A percentile compares a stretch with the other conserved stretches of the same genome.
Evolutionary conservation across 1,284 basidiomycete genomes (phyloP).

Genomic region (Xerocomus minutiporus): DNA sequence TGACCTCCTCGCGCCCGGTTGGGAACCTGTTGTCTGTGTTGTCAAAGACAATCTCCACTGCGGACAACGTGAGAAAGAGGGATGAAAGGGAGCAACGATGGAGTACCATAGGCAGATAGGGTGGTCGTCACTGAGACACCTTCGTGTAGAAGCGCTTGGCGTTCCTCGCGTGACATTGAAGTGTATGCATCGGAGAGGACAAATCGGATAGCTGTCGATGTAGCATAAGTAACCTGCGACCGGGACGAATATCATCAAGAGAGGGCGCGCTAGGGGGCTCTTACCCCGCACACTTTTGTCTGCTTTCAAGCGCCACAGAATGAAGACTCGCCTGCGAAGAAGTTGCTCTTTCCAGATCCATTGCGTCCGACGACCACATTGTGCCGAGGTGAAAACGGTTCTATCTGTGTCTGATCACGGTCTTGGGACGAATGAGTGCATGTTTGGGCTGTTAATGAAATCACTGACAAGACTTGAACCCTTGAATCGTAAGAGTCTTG

Average conservation of each 20-base stretch:
- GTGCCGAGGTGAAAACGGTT: conserved; percentile 78
- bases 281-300: not conserved
- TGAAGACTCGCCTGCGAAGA: conserved; percentile 71
- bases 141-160: conserved; percentile 89
- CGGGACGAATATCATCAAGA: not conserved
- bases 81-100: conserved; percentile 1
- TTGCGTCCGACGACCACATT: conserved; percentile 95
- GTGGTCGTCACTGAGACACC: conserved; percentile 87
- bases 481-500: conserved; percentile 91
- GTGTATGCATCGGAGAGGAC: conserved; percentile 97
- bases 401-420: conserved; percentile 78
- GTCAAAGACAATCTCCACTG: conserved; percentile 83
- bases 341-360: conserved; percentile 95
- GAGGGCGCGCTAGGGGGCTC: not conserved
- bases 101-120: conserved; percentile 84
- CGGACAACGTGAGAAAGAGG: conserved; percentile 19
- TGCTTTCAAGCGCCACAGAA: not conserved
- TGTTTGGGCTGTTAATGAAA: conserved; percentile 1
- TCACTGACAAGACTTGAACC: conserved; percentile 89
- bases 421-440: conserved; percentile 39
- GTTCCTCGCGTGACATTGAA: conserved; percentile 90
- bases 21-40: conserved; percentile 90
- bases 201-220: conserved; percentile 82
- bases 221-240: conserved; percentile 6
- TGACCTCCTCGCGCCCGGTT: conserved; percentile 79